Evolutionary conservation across 768 basidiomycete genomes (phyloP), one percentile per base, ranked within the genome.

Genomic region (Lactarius indigo): DNA sequence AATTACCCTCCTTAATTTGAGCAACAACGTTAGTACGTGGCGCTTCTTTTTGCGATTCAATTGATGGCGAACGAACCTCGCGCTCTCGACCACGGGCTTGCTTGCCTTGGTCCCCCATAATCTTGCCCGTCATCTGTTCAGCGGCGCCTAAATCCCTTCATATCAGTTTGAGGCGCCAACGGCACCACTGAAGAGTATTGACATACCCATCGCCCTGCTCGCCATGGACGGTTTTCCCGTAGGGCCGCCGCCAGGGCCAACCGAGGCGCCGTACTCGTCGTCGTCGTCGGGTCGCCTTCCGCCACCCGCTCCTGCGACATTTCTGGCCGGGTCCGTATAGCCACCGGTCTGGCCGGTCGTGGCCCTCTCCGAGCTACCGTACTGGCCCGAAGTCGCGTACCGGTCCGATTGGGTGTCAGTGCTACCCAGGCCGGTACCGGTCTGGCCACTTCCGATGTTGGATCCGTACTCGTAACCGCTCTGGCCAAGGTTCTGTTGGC

Each of bases 131-230:
- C 33, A 71, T 30, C 57, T 47, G 63, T 60, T 71, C 70, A 7
- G 65, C 65, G 1, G 65, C 47, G 42, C 70, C 70, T 71, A 28
- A 44, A 12, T 7, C 52, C 52, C 59, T 44, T 55, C 31, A 33
- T n/a, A 23, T 71, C 54, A 69, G 57, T 41, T 10, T 18, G 44
- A 15, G 26, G 44, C 28, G 33, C 47, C 37, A 47, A 31, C 35
- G 2, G 1, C n/a, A 47, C 1, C 28, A 35, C 52, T 10, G 20
- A 31, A 0, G 42, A 5, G 42, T 42, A 12, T 28, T 39, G 13
- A 66, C 70, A 33, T 63, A 71, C 70, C 70, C 60, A 50, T 64
- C 7, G 66, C 47, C 33, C 50, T 71, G 26, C 57, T 55, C 12
- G 57, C 33, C 42, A 65, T 26, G 3, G 69, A 47, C 3, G 63